These are phyloP conservation scores for Pythium brachiatum DNA, from an alignment of 352 stramenopile genomes.

Conservation along the genomic window DNA sequence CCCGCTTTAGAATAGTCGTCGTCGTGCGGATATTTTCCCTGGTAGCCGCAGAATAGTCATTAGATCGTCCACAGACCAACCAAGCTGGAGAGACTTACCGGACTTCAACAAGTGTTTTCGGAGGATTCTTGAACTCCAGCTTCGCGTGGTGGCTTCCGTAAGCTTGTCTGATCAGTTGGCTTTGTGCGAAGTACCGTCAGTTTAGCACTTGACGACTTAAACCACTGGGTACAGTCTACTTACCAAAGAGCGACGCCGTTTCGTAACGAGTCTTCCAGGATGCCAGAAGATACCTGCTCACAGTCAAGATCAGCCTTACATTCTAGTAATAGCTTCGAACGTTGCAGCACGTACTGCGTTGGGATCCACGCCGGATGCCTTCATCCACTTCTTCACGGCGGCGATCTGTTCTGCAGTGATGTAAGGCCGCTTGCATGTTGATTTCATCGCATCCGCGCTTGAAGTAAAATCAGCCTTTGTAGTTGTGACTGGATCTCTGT, in stretches of 20 bases:
- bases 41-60: not conserved
- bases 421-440: slow-evolving; percentile 13
- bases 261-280: slow-evolving; percentile 36
- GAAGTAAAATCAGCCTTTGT: not conserved
- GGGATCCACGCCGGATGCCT: slow-evolving; percentile 10
- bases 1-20: not conserved
- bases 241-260: slow-evolving; percentile 44
- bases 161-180: slow-evolving; percentile 2
- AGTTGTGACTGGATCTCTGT: not conserved
- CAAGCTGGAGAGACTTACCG: slow-evolving; percentile 3
- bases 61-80: not conserved
- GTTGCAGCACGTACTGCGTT: slow-evolving; percentile 12
- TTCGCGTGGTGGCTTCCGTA: not conserved
- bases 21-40: slow-evolving; percentile 11
- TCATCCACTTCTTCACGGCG: slow-evolving; percentile 24
- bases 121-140: not conserved
- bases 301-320: not conserved
- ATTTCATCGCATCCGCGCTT: not conserved
- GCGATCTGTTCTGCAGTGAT: slow-evolving; percentile 34
- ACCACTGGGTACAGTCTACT: not conserved
- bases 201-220: not conserved
- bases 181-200: not conserved
- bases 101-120: slow-evolving; percentile 19
- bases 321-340: not conserved
- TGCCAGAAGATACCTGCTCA: slow-evolving; percentile 15